Conservation (phyloP, 1,284 basidiomycete genomes). For the Cryptococcus sp. region DNA sequence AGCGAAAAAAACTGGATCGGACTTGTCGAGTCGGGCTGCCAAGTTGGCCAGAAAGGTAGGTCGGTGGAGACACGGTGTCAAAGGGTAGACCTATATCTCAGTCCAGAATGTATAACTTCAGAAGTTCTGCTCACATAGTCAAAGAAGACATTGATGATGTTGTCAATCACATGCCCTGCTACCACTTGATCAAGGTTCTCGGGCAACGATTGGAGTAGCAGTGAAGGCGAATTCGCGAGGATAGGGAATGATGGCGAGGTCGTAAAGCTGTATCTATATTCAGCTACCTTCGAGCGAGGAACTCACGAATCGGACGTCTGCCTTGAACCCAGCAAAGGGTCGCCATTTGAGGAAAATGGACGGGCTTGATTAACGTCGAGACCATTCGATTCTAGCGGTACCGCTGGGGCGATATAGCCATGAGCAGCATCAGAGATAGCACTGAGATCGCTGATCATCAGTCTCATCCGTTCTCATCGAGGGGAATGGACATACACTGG, state of each 20-base stretch:
- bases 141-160: conserved; percentile 39
- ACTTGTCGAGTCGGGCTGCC: conserved; percentile 26
- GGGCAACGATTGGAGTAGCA: conserved; percentile 11
- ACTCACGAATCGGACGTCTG: conserved; percentile 6
- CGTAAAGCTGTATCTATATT: background rate
- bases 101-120: background rate
- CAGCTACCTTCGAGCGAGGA: background rate
- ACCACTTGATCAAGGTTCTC: conserved; percentile 36
- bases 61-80: conserved; percentile 40
- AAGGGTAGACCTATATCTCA: background rate
- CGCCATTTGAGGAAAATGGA: background rate
- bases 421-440: conserved; percentile 34
- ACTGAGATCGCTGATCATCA: conserved; percentile 16
- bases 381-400: background rate
- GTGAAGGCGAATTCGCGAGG: conserved; percentile 7
- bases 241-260: conserved; percentile 4
- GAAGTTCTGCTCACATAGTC: conserved; percentile 29
- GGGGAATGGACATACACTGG: conserved; percentile 26
- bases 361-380: background rate
- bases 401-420: conserved; percentile 11
- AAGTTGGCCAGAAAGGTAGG: conserved; percentile 38
- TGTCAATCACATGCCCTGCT: conserved; percentile 24
- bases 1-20: conserved; percentile 34
- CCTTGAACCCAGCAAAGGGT: background rate
- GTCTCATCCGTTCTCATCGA: background rate